These are phyloP conservation scores for Lentithecium fluviatile DNA, from an alignment of 495 filamentous ascomycete genomes.

Conservation along the genomic window DNA sequence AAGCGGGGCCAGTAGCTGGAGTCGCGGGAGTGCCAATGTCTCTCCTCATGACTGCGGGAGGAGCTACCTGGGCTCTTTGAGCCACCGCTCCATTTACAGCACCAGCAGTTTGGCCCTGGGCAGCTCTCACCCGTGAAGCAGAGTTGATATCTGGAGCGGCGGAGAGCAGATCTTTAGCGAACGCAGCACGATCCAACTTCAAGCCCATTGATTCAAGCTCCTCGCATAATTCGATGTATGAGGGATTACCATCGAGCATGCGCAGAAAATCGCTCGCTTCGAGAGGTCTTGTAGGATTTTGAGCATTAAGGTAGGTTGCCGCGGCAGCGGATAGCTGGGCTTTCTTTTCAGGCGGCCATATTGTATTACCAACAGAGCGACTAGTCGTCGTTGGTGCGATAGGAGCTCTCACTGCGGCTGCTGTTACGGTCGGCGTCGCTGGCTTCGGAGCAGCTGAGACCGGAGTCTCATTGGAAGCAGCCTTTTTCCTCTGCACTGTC, in stretches of 20 bases:
- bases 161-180: slow-evolving; percentile 49
- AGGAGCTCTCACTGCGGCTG: background rate
- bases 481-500: slow-evolving; percentile 1
- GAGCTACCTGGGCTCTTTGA: background rate
- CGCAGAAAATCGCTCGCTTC: slow-evolving; percentile 39
- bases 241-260: slow-evolving; percentile 51
- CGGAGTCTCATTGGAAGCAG: too few species aligned
- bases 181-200: slow-evolving; percentile 46
- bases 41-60: slow-evolving; percentile 4
- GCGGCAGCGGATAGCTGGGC: slow-evolving; percentile 37
- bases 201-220: slow-evolving; percentile 49
- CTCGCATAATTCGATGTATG: slow-evolving; percentile 53
- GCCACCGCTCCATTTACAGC: background rate
- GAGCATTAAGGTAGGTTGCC: slow-evolving; percentile 35
- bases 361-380: slow-evolving; percentile 29
- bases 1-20: background rate
- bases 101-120: background rate
- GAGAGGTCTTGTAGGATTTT: slow-evolving; percentile 35
- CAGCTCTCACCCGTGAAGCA: slow-evolving; percentile 11
- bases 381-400: background rate
- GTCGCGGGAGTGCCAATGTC: slow-evolving; percentile 1
- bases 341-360: slow-evolving; percentile 46
- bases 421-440: background rate
- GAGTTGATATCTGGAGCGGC: slow-evolving; percentile 47
- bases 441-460: background rate